Base-by-base conservation (phyloP, 2,329 filamentous ascomycete species). In the Cladosporium sp. region DNA sequence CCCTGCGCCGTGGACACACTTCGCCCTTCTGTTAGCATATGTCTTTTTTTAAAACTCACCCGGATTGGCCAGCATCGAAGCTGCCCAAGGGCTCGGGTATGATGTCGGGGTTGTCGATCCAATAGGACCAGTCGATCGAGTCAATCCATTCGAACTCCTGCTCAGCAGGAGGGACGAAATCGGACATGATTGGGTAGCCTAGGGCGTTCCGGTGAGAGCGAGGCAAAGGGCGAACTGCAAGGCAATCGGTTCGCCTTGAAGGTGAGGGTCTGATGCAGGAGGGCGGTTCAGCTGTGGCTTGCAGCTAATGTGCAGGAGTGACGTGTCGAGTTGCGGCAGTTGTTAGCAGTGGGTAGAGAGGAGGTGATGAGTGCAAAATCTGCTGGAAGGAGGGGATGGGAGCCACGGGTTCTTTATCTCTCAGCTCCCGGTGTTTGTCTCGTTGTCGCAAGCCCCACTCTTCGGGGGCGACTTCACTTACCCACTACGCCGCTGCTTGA, bases 31-130 rank as follows among this genome's bases (percentile, higher is more conserved):
- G 7, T 39, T 39, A 39, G 37, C 37, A 17, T 39, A 17, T 9
- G 15, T 2, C 37, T 29, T 17, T 43, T 43, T n/a, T 43, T 43
- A 30, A 30, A 12, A 43, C 40, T 43, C 40, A 43, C 40, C 40
- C 24, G n/a, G 27, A 30, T 15, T 18, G 40, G 40, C 40, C 40
- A 9, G 15, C 40, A 7, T 43, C 40, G 30, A 18, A 18, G 24
- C 15, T 30, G 24, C n/a, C 17, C 8, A 43, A 17, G 20, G 18
- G 19, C 9, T 20, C 12, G 22, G 12, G 12, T 40, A 18, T 13
- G 9, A 19, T 27, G 22, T 27, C 22, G 5, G 22, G n/a, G n/a
- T n/a, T n/a, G n/a, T n/a, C 22, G 15, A n/a, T 20, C 38, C 38
- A 40, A 13, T 40, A 5, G 32, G 5, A 4, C 6, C 6, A 34